Percentiles rank a stretch among this genome's conserved stretches.
Evolutionary conservation across 2,329 filamentous ascomycete species (phyloP).

Genomic region (Phaeosphaeria sp.): DNA sequence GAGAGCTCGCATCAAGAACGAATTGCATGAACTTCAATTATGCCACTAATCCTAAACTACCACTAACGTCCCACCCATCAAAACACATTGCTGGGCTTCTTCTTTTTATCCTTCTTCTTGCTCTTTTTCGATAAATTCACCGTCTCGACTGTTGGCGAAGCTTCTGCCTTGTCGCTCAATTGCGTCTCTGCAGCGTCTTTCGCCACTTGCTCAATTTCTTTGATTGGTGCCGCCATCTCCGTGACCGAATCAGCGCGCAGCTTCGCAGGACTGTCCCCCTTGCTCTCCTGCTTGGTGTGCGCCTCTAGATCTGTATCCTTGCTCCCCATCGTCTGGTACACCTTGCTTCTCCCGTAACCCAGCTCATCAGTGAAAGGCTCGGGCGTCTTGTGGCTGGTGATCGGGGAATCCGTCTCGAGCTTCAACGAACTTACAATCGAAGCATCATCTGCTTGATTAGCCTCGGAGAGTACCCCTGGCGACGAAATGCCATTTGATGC

Average conservation of each 20-base stretch:
- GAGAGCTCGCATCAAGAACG: neutral
- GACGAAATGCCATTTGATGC: neutral
- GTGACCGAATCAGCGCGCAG: constrained; percentile 23
- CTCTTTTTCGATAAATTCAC: constrained; percentile 11
- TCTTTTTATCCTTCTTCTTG: constrained; percentile 12
- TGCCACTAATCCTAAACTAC: neutral
- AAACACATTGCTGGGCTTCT: neutral
- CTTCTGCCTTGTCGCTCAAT: neutral
- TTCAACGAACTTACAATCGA: neutral
- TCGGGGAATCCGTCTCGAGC: constrained; percentile 8
- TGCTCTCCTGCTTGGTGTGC: neutral
- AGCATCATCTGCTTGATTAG: neutral
- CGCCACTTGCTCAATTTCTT: neutral
- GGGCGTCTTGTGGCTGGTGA: constrained; percentile 3
- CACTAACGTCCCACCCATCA: neutral
- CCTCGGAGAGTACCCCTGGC: neutral
- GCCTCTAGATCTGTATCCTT: constrained; percentile 4
- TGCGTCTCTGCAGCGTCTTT: neutral
- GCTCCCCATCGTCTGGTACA: constrained; percentile 16
- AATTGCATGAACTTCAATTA: neutral
- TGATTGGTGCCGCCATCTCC: constrained; percentile 1
- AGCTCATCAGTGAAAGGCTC: constrained; percentile 26
- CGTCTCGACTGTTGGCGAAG: neutral
- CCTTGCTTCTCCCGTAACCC: constrained; percentile 21
- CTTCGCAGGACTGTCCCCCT: constrained; percentile 2